These are phyloP conservation scores for Solanum virginianum DNA, from an alignment of 257 asterid genomes.

Conservation along the genomic window DNA sequence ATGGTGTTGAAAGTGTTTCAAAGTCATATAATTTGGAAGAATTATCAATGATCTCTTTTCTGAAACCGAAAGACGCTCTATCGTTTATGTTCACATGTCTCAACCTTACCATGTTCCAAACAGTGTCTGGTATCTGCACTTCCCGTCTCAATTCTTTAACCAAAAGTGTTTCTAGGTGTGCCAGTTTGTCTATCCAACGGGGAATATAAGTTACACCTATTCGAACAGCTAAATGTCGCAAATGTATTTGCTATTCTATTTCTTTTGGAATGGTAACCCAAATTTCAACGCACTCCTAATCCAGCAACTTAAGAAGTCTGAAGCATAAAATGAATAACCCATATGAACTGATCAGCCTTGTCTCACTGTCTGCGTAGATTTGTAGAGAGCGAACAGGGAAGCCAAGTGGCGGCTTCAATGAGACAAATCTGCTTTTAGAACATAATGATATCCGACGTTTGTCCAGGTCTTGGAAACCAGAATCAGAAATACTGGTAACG, in stretches of 20 bases:
- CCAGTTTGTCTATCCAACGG: not conserved
- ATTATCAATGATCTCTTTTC: not conserved
- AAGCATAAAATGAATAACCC: not conserved
- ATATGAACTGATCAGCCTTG: not conserved
- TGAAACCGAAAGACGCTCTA: not conserved
- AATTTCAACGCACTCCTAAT: not conserved
- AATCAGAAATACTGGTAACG: not conserved
- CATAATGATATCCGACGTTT: not conserved
- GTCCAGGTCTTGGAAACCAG: not conserved
- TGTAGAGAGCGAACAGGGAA: not conserved
- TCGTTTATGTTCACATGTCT: slow-evolving; percentile 1
- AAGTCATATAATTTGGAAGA: not conserved
- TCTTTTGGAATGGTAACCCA: not conserved
- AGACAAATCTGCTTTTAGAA: no score
- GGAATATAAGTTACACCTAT: not conserved
- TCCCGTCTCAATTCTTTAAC: not conserved
- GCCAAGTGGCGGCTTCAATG: no score
- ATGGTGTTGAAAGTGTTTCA: not conserved
- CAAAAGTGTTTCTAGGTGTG: slow-evolving; percentile 1
- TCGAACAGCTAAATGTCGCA: not conserved
- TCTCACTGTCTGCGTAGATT: not conserved
- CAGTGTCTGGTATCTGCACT: not conserved
- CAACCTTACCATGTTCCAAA: not conserved
- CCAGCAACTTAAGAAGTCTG: slow-evolving; percentile 2
- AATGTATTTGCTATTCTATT: not conserved